Evolutionary conservation across 768 basidiomycete genomes (phyloP), one percentile per base, ranked within the genome.

Genomic region (Trametes elegans): DNA sequence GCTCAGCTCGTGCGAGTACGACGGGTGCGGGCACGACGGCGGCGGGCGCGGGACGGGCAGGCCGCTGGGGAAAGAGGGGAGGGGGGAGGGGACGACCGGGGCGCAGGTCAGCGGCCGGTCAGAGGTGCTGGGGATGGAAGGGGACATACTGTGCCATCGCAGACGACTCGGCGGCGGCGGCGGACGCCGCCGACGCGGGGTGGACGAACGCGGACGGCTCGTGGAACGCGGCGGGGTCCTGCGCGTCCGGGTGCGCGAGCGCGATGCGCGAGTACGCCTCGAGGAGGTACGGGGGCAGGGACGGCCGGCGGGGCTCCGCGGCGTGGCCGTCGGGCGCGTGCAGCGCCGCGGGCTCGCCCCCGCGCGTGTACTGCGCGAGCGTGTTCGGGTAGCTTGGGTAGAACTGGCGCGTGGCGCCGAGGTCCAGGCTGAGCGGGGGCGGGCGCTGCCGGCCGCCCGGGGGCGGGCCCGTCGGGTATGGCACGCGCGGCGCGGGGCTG

Each of bases 231-330:
- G 18, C 16, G 11, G 38, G 26, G 1, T 42, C 23, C 13, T 29
- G 32, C 7, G 6, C 19, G 8, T 39, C 36, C 27, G 28, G 21
- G 31, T 31, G 32, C 10, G 40, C 35, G n/a, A 38, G 35, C 9
- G 56, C 48, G 49, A 49, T 23, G 29, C 59, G 59, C 14, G 54
- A 52, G 41, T 56, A 60, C 16, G 51, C 39, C 31, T 62, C 58
- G 8, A 59, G 35, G 40, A 63, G 58, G 46, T 63, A 60, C 19
- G 55, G 26, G 1, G 62, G 62, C 7, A 63, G 52, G 5, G 62
- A 59, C 7, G 58, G 26, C 0, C 49, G 55, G n/a, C 58, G 58
- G 11, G 39, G 21, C n/a, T 43, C 53, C 6, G 16, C 8, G 6
- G 9, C 27, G 35, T 24, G 7, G 34, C 2, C 19, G 18, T 16